Base-by-base conservation (phyloP, 2,329 filamentous ascomycete genomes). In the Penicillium thymicola region DNA sequence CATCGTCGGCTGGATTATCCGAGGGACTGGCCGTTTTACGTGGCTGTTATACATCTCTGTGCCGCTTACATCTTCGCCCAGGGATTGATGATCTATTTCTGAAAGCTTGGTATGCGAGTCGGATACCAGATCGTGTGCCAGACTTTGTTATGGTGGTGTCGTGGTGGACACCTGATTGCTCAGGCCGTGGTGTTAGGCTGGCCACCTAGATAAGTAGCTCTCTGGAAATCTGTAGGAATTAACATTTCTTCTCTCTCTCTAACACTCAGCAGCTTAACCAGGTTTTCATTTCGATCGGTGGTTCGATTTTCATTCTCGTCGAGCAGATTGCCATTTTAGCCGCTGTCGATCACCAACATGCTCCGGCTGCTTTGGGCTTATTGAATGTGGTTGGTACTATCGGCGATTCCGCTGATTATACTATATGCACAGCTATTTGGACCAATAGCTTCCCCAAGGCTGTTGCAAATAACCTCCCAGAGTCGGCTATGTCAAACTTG, bases 381-480 rank as follows among this genome's bases (percentile, higher is more conserved):
- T 73, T 82, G 32, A 78, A 78, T 38, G 75, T 87, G 11, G 81
- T 84, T 45, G 75, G 78, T 43, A 79, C 76, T 50, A 74, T 86
- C 13, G 85, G 83, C 21, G 77, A 74, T 13, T 79, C 81, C 1
- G 69, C 84, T 10, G 83, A 82, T 2, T 74, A 71, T 8, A 79
- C 83, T 3, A 78, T 87, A 44, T 78, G 83, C 3, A 77, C 76
- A 0, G 83, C 83, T 16, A 84, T 88, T 61, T 88, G 84, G 84
- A 82, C 79, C 0, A 78, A 80, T 55, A 79, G 81, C 0, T 82
- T 87, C 68, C 76, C 75, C 6, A 67, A 71, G 2, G 74, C 75
- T 0, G 74, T 86, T 5, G 58, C 59, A n/a, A 63, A 67, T 37
- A 74, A 79, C 54, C 72, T 85, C 0, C 81, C 82, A 5, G 56